These are phyloP conservation scores for Leccinum huronense DNA, from an alignment of 1,284 basidiomycete genomes.

Conservation along the genomic window DNA sequence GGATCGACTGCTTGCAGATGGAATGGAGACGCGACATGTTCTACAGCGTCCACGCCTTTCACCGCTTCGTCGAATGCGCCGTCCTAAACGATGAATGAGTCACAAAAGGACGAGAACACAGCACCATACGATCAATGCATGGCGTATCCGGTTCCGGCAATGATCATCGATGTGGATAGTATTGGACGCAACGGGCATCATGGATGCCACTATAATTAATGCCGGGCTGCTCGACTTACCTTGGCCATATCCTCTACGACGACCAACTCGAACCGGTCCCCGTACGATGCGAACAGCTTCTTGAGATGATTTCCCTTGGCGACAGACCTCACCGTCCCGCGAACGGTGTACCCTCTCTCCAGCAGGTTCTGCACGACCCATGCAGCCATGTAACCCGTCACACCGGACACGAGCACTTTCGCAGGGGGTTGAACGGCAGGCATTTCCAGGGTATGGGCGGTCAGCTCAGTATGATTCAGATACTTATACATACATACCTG, in stretches of 20 bases:
- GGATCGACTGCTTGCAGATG: constrained; percentile 40
- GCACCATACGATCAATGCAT: background rate
- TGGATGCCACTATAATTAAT: background rate
- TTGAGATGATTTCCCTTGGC: background rate
- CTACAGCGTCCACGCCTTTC: constrained; percentile 58
- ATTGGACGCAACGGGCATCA: background rate
- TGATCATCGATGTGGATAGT: too few relatives aligned
- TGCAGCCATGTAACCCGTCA: background rate
- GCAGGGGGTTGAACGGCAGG: background rate
- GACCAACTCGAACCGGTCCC: background rate
- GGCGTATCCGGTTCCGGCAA: background rate
- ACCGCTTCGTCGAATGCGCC: constrained; percentile 58
- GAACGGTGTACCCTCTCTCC: background rate
- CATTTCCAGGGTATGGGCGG: background rate
- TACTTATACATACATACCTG: too few relatives aligned
- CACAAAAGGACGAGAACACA: background rate
- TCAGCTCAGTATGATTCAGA: too few relatives aligned
- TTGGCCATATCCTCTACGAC: background rate
- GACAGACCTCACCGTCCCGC: background rate
- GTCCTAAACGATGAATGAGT: background rate
- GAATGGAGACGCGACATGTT: constrained; percentile 53
- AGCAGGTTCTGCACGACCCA: background rate
- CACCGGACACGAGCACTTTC: background rate
- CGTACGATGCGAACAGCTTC: background rate
- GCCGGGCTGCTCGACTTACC: background rate